Conservation (phyloP, 169 alveolate species). For the Eimeria maxima region DNA sequence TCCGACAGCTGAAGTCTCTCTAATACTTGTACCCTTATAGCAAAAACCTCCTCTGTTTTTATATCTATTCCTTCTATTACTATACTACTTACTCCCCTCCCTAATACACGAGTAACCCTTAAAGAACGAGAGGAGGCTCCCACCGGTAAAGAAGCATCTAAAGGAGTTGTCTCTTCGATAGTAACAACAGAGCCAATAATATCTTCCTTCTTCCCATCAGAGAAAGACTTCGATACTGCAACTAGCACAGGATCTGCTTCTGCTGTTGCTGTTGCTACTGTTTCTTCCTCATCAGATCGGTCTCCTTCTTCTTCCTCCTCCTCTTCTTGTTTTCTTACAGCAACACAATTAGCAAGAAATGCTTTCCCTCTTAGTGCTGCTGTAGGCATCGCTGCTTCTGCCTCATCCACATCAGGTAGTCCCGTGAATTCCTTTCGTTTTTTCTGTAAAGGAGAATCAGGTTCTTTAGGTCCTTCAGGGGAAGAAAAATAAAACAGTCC, state of each 20-base stretch:
- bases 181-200: background rate
- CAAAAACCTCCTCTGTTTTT: background rate
- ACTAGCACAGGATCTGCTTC: background rate
- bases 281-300: background rate
- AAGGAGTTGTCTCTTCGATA: background rate
- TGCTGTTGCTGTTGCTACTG: background rate
- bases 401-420: background rate
- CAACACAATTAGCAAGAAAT: background rate
- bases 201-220: background rate
- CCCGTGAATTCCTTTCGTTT: background rate
- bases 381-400: background rate
- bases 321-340: background rate
- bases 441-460: background rate
- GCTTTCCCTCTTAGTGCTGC: background rate
- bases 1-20: background rate
- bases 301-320: background rate
- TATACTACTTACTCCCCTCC: background rate
- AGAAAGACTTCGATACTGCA: background rate
- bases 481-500: too few relatives aligned
- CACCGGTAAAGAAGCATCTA: background rate
- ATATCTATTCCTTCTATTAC: conserved; percentile 5
- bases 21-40: background rate
- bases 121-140: background rate
- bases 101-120: background rate
- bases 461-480: background rate